A percentile compares a stretch with the other conserved stretches of the same genome.
These are phyloP conservation scores for Aristolochia californica DNA, from an alignment of 164 flowering plant species.

Conservation along the genomic window DNA sequence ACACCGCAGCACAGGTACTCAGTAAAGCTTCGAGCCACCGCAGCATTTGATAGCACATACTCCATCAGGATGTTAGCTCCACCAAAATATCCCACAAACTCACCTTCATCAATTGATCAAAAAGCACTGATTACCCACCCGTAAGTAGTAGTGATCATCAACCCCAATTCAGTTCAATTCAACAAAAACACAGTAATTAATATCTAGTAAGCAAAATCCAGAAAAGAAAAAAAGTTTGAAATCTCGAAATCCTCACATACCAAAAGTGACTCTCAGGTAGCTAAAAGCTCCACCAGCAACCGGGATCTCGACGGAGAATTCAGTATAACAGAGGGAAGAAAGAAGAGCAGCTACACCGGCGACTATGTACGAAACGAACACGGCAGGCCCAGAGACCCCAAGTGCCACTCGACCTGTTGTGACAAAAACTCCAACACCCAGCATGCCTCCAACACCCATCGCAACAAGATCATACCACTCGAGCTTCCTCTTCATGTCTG, in stretches of 20 bases:
- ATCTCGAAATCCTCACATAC: constrained; percentile 24
- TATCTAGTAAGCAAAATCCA: not conserved
- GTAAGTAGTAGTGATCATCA: too few relatives aligned
- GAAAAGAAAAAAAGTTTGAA: not conserved
- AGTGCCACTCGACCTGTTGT: constrained; percentile 67
- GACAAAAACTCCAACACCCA: constrained; percentile 90
- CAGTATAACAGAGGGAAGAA: constrained; percentile 89
- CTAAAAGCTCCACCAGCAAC: constrained; percentile 98
- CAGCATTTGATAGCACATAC: constrained; percentile 83
- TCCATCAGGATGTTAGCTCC: constrained; percentile 81
- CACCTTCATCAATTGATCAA: constrained; percentile 36
- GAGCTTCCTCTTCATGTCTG: constrained; percentile 80
- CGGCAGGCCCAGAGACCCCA: constrained; percentile 62
- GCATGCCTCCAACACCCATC: constrained; percentile 91
- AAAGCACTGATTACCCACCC: too few relatives aligned
- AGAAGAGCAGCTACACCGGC: constrained; percentile 86
- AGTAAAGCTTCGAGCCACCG: constrained; percentile 66
- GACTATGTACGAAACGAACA: constrained; percentile 61
- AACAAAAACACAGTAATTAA: not conserved
- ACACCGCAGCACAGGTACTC: constrained; percentile 36
- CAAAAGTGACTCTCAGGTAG: constrained; percentile 78
- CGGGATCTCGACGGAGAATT: constrained; percentile 74
- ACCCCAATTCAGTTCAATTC: not conserved
- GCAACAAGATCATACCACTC: constrained; percentile 70
- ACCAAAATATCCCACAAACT: constrained; percentile 64